Evolutionary conservation across 192 early-diverging fungal genomes (phyloP), one percentile per base, ranked within the genome.

Genomic region (Coemansia sp.): DNA sequence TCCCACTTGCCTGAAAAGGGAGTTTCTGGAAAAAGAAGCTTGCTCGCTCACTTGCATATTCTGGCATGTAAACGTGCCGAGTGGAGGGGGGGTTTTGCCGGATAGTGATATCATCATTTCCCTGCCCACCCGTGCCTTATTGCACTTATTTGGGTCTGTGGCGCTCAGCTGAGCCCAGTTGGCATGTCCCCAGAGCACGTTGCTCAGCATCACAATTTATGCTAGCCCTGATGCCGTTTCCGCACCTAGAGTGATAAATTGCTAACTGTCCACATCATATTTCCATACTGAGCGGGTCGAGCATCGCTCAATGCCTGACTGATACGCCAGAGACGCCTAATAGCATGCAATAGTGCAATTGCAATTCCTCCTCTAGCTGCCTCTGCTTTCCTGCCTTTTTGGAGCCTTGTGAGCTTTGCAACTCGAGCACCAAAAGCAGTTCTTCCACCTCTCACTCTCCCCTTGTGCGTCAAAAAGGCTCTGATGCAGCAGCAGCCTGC

Each of bases 191-290:
- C 9, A 27, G 46, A 50, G 46, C 46, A 10, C 19, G 46, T 50
- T 50, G 46, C 46, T 50, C 46, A 21, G 46, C 46, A 50, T 19
- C 46, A 50, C 9, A 21, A 50, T 50, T 7, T 50, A 24, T 54
- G 51, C 51, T 54, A n/a, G 27, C 14, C 11, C 27, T 54, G 51
- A 54, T 54, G 51, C 24, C 29, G 51, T 54, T 54, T 54, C 51
- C 51, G 51, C 51, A 31, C 51, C 29, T 54, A 27, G 51, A 54
- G 29, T 54, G 51, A 54, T 54, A 54, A 54, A 54, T 54, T 54
- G 51, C 13, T 29, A 3, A 29, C 8, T 51, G 21, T 27, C 50
- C 21, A 29, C 50, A 51, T 27, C 51, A 54, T 10, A 11, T 54
- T 54, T 31, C 13, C 5, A 13, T 10, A 27, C 51, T 29, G 27